Base-by-base conservation (phyloP, 768 basidiomycete species). In the Mycena polygramma region DNA sequence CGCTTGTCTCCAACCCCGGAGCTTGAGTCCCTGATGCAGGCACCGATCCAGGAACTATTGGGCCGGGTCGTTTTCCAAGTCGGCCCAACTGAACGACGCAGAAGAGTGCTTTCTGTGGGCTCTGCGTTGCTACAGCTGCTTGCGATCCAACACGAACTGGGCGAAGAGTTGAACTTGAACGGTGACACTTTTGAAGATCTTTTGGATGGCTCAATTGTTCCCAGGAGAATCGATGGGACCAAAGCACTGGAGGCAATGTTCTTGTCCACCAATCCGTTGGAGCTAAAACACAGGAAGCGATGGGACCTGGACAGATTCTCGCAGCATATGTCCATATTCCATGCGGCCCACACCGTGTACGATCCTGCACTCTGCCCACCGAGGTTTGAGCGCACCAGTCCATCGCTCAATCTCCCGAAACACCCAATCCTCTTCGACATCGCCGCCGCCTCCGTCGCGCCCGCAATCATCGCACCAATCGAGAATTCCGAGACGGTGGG, bases 1-100 rank as follows among this genome's bases (percentile, higher is more conserved):
- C 57, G 57, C 43, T 19, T 59, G 57, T 1, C 43, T 9, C 57
- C 57, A 20, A 59, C 57, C 7, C 57, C 57, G 19, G 57, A 46
- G 24, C 57, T 59, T 20, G 57, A 59, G 30, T 59, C 57, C 19
- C 26, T 59, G 7, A 59, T 59, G 57, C 24, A 59, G 7, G 2
- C 43, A 6, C 45, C 57, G 0, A 46, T 59, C 24, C 43, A 59
- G 0, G 57, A 45, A 17, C 43, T 59, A 2, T 26, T 59, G 24
- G 19, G 15, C 15, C 52, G 26, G 9, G 17, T 13, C 35, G 52
- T 53, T 7, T 15, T 36, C 6, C 11, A 30, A 35, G n/a, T 53
- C 5, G 14, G 13, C 26, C 26, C 26, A 19, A 30, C 35, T 15
- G 52, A 53, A 53, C 30, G 17, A 53, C 52, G 14, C 26, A 30